phyloP scores from a whole-genome alignment of 768 basidiomycete species.

The Russula olivacea region DNA sequence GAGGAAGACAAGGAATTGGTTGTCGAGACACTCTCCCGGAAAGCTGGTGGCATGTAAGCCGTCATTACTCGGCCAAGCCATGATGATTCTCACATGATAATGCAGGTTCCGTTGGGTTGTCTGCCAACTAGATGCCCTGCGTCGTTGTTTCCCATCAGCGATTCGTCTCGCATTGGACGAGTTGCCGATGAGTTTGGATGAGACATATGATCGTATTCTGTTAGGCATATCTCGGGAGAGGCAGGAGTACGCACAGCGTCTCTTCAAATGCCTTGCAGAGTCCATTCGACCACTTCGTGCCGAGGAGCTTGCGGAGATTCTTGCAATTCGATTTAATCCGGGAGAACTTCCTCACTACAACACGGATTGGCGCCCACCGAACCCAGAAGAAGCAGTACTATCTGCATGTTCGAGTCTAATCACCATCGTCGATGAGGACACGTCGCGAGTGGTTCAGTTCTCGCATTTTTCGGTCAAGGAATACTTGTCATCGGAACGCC shows the following conservation, averaged over 20 bases:
- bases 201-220: not conserved
- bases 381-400: not conserved
- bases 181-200: not conserved
- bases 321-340: not conserved
- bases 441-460: not conserved
- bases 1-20: not conserved
- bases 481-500: not conserved
- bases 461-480: not conserved
- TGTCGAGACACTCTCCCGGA: not conserved
- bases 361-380: not conserved
- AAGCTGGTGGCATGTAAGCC: not conserved
- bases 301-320: not conserved
- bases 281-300: not conserved
- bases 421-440: not conserved
- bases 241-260: not conserved
- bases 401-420: not conserved
- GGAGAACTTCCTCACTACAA: not conserved
- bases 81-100: not conserved
- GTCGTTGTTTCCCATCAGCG: not conserved
- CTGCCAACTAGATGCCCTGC: not conserved
- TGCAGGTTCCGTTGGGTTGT: not conserved
- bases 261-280: not conserved
- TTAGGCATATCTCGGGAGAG: not conserved
- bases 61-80: not conserved
- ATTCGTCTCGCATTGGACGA: not conserved